These are phyloP conservation scores for Torulaspora franciscae DNA, from an alignment of 805 yeast species.

Conservation along the genomic window DNA sequence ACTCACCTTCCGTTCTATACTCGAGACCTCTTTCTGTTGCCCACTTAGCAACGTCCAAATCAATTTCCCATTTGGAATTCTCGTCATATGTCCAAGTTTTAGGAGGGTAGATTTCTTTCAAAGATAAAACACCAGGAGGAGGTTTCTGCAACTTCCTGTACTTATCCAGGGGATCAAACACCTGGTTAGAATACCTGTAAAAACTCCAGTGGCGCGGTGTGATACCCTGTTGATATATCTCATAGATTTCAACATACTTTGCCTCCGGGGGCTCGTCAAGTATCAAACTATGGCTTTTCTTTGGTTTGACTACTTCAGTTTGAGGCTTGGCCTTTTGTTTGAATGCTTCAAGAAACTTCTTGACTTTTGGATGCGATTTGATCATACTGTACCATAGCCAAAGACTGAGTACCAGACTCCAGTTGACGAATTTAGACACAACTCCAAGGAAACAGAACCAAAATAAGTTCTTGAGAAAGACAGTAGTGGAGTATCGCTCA, in stretches of 20 bases:
- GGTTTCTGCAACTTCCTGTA: slow-evolving; percentile 45
- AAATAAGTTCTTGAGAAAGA: slow-evolving; percentile 43
- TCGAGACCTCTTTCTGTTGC: slow-evolving; percentile 42
- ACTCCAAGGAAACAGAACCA: slow-evolving; percentile 41
- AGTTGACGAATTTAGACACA: slow-evolving; percentile 53
- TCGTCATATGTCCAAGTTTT: slow-evolving; percentile 65
- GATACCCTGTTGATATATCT: slow-evolving; percentile 61
- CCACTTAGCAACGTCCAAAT: slow-evolving; percentile 51
- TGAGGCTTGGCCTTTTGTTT: slow-evolving; percentile 25
- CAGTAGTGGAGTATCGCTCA: slow-evolving; percentile 58
- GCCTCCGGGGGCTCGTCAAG: slow-evolving; percentile 63
- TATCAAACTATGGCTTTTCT: slow-evolving; percentile 41
- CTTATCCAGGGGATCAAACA: slow-evolving; percentile 50
- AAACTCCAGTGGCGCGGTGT: slow-evolving; percentile 59
- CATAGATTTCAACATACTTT: slow-evolving; percentile 68
- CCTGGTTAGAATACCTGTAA: slow-evolving; percentile 48
- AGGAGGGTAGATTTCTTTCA: slow-evolving; percentile 63
- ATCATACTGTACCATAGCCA: slow-evolving; percentile 53
- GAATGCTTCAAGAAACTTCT: slow-evolving; percentile 28
- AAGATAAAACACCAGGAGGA: slow-evolving; percentile 58
- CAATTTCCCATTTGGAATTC: slow-evolving; percentile 61
- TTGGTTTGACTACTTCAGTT: slow-evolving; percentile 3
- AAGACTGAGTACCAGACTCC: slow-evolving; percentile 54
- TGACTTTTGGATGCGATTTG: slow-evolving; percentile 55
- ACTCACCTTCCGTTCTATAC: slow-evolving; percentile 45